These are phyloP conservation scores for Geoglossum cookeanum DNA, from an alignment of 2,329 filamentous ascomycete species.

Conservation along the genomic window DNA sequence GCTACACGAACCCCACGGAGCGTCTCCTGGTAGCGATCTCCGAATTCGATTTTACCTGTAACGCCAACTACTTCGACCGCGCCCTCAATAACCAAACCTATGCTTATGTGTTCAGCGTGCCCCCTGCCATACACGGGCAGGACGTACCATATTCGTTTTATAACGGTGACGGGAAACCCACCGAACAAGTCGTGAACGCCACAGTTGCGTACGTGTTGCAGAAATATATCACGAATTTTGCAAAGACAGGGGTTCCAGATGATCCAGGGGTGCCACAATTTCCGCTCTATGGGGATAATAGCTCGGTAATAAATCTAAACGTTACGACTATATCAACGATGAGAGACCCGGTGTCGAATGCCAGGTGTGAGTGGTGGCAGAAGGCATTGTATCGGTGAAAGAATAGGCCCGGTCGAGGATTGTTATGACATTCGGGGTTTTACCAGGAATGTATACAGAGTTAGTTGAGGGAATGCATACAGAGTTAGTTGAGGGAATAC, in stretches of 20 bases:
- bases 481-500: too few species aligned
- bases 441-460: too few species aligned
- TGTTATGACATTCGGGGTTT: too few species aligned
- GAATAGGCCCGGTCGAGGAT: too few species aligned
- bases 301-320: constrained; percentile 26
- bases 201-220: constrained; percentile 19
- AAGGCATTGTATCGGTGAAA: constrained; percentile 21
- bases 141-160: constrained; percentile 36
- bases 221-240: constrained; percentile 20
- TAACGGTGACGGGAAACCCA: constrained; percentile 15
- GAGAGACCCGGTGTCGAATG: constrained; percentile 27
- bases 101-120: constrained; percentile 33
- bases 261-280: constrained; percentile 23
- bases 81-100: constrained; percentile 29
- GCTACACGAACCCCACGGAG: constrained; percentile 26
- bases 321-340: constrained; percentile 22
- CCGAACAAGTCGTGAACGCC: constrained; percentile 15
- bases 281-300: constrained; percentile 26
- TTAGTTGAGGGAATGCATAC: too few species aligned
- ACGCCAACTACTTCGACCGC: constrained; percentile 29
- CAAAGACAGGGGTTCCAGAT: constrained; percentile 17
- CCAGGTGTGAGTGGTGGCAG: constrained; percentile 35
- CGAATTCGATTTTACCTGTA: constrained; percentile 31
- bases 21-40: constrained; percentile 24
- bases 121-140: constrained; percentile 32